A percentile compares a stretch with the other conserved stretches of the same genome.
These are phyloP conservation scores for Thelonectria olida DNA, from an alignment of 2,329 filamentous ascomycete species.

Conservation along the genomic window DNA sequence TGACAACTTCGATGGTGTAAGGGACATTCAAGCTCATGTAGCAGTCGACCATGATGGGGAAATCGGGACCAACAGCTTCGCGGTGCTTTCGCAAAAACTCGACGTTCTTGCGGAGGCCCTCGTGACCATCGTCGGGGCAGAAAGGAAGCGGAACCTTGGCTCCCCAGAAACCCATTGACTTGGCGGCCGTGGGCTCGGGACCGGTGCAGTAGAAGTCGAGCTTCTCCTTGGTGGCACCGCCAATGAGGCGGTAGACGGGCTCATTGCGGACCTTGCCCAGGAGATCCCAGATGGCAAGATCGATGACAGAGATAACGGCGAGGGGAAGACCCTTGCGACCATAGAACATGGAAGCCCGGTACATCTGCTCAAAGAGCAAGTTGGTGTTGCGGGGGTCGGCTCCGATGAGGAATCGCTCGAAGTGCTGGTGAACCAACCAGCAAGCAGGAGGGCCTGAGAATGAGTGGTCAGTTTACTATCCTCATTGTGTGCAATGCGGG, in stretches of 20 bases:
- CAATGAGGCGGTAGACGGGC: slow-evolving; percentile 94
- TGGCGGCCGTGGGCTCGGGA: slow-evolving; percentile 81
- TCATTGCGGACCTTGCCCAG: slow-evolving; percentile 91
- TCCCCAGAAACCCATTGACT: slow-evolving; percentile 88
- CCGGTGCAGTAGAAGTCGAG: slow-evolving; percentile 96
- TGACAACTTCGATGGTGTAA: slow-evolving; percentile 91
- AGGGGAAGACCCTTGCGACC: slow-evolving; percentile 90
- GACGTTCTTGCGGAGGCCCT: slow-evolving; percentile 86
- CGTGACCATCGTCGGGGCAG: slow-evolving; percentile 86
- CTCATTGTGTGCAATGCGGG: background rate
- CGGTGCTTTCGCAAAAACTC: slow-evolving; percentile 88
- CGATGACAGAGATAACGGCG: slow-evolving; percentile 93
- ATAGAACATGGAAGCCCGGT: slow-evolving; percentile 95
- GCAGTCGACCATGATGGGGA: slow-evolving; percentile 94
- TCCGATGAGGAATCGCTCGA: slow-evolving; percentile 89
- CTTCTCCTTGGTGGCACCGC: slow-evolving; percentile 84
- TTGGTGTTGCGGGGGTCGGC: slow-evolving; percentile 92
- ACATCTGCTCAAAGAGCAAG: slow-evolving; percentile 95
- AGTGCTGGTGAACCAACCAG: slow-evolving; percentile 94
- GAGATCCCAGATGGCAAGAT: slow-evolving; percentile 92
- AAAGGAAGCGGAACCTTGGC: slow-evolving; percentile 91
- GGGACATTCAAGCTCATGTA: slow-evolving; percentile 95
- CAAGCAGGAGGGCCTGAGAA: slow-evolving; percentile 83
- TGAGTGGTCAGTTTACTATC: slow-evolving; percentile 12
- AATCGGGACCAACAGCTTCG: slow-evolving; percentile 86